Evolutionary conservation across 148 eudicot species (phyloP).

Genomic region (Diospyros kaki): DNA sequence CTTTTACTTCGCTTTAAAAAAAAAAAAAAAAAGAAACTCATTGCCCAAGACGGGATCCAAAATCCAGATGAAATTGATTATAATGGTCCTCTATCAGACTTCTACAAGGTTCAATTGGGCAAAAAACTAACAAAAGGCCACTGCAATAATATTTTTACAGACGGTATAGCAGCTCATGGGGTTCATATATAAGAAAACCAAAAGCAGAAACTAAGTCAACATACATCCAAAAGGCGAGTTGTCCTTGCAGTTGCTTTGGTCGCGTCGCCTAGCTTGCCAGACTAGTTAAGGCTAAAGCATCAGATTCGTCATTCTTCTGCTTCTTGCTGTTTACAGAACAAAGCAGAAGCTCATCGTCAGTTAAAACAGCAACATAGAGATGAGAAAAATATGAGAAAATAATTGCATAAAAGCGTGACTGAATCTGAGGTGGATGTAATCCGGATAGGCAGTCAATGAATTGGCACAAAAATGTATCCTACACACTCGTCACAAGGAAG

Average conservation of each 20-base stretch:
- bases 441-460: no score
- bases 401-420: no score
- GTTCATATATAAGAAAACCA: neutral
- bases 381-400: neutral
- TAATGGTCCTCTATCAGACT: neutral
- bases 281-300: constrained; percentile 9
- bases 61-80: neutral
- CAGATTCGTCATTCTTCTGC: constrained; percentile 9
- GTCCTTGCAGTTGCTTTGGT: neutral
- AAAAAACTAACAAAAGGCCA: neutral
- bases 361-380: neutral
- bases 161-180: neutral
- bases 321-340: constrained; percentile 15
- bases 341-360: neutral
- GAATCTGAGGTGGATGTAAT: no score
- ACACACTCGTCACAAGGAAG: neutral
- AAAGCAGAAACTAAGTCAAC: neutral
- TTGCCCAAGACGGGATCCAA: neutral
- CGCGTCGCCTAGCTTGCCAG: constrained; percentile 5
- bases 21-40: neutral
- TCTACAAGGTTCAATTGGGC: neutral
- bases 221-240: neutral
- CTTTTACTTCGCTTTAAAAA: no score
- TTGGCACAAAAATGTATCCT: neutral
- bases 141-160: neutral